Evolutionary conservation across 352 stramenopile species (phyloP), one percentile per base, ranked within the genome.

Genomic region (Peronospora belbahrii): DNA sequence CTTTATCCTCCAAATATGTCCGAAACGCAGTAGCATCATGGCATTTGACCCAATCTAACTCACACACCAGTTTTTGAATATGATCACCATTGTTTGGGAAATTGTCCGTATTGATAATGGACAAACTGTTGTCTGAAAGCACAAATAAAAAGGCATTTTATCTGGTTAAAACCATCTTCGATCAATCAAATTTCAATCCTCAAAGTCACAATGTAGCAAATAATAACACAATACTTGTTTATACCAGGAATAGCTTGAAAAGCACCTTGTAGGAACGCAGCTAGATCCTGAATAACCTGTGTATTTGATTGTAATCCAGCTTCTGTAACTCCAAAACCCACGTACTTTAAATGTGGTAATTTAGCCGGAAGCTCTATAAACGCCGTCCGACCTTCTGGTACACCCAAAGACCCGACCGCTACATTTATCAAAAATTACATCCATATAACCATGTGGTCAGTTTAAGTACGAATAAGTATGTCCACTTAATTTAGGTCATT

Each of bases 31-130:
- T 18, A 1, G 46, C n/a, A 10, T 68, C 52, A 17, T 52, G 15
- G 19, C 23, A 8, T 3, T 23, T 28, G n/a, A n/a, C n/a, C 56
- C 57, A 75, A 4, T 64, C 44, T 24, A 54, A 51, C 18, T 60
- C 50, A 13, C 57, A 22, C 17, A 73, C 67, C 22, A 73, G 60
- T 4, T 55, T 66, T 48, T 76, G 63, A 44, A 93, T 86, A 1
- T 40, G 40, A 19, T 76, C 65, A 13, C 82, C 82, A 53, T 93
- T 93, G 5, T 55, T 63, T 2, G 74, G 74, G 10, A 91, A 49
- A 30, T 93, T 93, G 54, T 93, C 82, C 35, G 82, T 93, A 60
- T 87, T 88, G 48, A 93, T 71, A 4, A 93, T 40, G n/a, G 72
- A 87, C 3, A 93, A 35, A 18, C 40, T 27, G n/a, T 79, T 80